Evolutionary conservation across 179 eudicot genomes (phyloP).

Genomic region (Drosera spatulata): DNA sequence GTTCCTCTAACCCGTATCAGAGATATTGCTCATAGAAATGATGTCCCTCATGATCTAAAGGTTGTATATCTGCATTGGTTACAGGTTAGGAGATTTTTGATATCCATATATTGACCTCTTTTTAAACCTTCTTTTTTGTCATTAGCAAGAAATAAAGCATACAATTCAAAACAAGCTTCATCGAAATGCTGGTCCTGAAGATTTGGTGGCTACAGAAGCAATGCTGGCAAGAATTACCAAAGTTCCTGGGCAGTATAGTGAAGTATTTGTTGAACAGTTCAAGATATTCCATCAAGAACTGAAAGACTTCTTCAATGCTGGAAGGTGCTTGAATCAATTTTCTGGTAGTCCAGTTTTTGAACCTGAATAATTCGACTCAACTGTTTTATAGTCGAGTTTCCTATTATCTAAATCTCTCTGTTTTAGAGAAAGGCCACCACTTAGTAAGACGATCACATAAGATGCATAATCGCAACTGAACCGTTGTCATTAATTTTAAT

Average conservation of each 20-base stretch:
- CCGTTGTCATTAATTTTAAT: too few species aligned
- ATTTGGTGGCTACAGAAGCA: slow-evolving; percentile 89
- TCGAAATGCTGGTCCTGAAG: slow-evolving; percentile 97
- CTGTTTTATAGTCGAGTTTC: too few species aligned
- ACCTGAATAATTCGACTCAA: too few species aligned
- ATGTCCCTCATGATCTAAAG: slow-evolving; percentile 97
- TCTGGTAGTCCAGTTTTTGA: background rate
- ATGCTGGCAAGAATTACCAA: slow-evolving; percentile 86
- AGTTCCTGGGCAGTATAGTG: slow-evolving; percentile 77
- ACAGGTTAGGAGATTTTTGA: background rate
- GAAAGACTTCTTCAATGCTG: slow-evolving; percentile 99
- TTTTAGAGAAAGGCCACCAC: too few species aligned
- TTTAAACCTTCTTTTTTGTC: background rate
- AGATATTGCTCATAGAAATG: slow-evolving; percentile 91
- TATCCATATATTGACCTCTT: background rate
- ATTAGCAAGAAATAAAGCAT: slow-evolving; percentile 98
- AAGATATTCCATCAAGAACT: slow-evolving; percentile 81
- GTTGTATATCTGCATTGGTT: slow-evolving; percentile 20
- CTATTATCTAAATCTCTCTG: too few species aligned
- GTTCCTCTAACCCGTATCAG: slow-evolving; percentile 95
- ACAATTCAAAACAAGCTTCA: slow-evolving; percentile 99
- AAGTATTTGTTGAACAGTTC: slow-evolving; percentile 84
- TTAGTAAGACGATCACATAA: too few species aligned
- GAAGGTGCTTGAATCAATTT: slow-evolving; percentile 41
- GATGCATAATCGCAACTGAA: too few species aligned